Base-by-base conservation (phyloP, 108 stramenopile species). In the Fistulifera pelliculosa region DNA sequence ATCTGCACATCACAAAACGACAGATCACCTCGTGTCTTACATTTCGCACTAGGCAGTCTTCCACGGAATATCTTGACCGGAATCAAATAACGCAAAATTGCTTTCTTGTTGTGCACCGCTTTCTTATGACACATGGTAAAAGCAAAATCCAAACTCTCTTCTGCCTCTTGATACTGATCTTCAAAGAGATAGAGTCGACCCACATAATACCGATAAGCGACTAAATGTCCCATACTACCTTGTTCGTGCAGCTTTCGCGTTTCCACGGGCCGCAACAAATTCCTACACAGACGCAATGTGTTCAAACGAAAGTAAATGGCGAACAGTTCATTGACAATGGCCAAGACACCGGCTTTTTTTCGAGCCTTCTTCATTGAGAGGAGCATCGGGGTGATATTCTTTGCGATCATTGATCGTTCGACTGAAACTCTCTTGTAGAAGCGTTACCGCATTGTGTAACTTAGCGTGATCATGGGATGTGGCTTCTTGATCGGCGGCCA, bases 221-320 rank as follows among this genome's bases (percentile, higher is more conserved):
- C 94, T 83, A 89, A 79, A 52, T 95, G 87, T 6, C 77, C 86
- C 76, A 83, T 83, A 22, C 64, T 72, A 38, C 85, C 90, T 8
- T 61, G 49, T 56, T 80, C 73, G 47, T 85, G 75, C 40, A 91
- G 65, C 19, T 72, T 73, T 25, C 74, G 65, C 50, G 69, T 71
- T 66, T 91, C 90, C 0, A 89, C 81, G 7, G 87, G 87, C 53
- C 83, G 71, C 11, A 91, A 58, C 31, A 98, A 58, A 60, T 96
- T 96, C 64, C 90, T 92, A 59, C 95, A 96, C 42, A 98, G 60
- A 38, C 93, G 66, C 16, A 98, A 70, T 11, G 89, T 94, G 49
- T 96, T 98, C 42, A 98, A 82, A 42, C 70, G 68, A 66, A 96
- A 95, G 72, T 96, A 98, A 71, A 91, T 85, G 52, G 79, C 82